These are phyloP conservation scores for Spathaspora hagerdaliae DNA, from an alignment of 805 yeast species.

Conservation along the genomic window DNA sequence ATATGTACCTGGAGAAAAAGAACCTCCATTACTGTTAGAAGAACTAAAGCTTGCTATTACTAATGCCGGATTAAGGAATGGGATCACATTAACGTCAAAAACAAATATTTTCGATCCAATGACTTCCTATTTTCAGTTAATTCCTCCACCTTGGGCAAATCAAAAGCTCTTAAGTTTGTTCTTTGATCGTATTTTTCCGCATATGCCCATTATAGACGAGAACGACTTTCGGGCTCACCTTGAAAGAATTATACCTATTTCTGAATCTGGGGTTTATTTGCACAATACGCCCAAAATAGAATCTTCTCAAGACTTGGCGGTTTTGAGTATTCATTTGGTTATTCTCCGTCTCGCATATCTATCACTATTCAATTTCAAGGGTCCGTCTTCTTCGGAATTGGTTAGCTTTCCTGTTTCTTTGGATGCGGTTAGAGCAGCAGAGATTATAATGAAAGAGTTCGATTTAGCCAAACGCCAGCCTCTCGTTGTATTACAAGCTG, in stretches of 20 bases:
- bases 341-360: constrained; percentile 11
- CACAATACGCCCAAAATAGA: constrained; percentile 1
- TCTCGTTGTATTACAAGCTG: constrained; percentile 42
- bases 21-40: neutral
- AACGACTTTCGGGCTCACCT: constrained; percentile 5
- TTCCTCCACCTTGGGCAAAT: neutral
- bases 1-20: constrained; percentile 4
- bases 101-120: constrained; percentile 2
- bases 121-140: constrained; percentile 2
- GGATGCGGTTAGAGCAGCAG: constrained; percentile 14
- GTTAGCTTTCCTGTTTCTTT: constrained; percentile 9
- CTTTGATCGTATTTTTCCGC: constrained; percentile 10
- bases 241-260: constrained; percentile 1
- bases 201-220: constrained; percentile 15
- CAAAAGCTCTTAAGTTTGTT: constrained; percentile 5
- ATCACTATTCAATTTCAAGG: constrained; percentile 4
- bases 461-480: constrained; percentile 32
- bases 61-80: constrained; percentile 1
- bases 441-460: constrained; percentile 14
- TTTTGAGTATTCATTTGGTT: constrained; percentile 12
- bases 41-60: constrained; percentile 2
- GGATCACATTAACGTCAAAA: constrained; percentile 1
- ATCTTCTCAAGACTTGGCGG: constrained; percentile 11
- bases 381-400: neutral
- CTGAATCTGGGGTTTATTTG: neutral